A percentile compares a stretch with the other conserved stretches of the same genome.
These are phyloP conservation scores for Tetrahymena malaccensis DNA, from an alignment of 73 alveolate species.

Conservation along the genomic window DNA sequence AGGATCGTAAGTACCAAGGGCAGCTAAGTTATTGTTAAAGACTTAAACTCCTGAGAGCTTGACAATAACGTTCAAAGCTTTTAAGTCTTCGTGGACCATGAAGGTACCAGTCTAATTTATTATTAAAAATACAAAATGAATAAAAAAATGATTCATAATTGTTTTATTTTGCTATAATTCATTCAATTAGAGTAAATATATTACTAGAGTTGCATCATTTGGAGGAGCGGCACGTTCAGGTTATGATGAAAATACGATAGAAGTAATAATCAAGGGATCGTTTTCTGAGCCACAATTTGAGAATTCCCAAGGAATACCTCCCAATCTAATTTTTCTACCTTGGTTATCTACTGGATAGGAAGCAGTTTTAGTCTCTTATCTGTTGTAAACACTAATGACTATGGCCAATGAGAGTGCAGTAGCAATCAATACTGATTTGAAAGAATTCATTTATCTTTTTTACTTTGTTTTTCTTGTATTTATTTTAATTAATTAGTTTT, in stretches of 20 bases:
- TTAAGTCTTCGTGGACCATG: neutral
- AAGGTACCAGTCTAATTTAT: neutral
- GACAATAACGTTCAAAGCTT: neutral
- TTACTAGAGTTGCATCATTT: neutral
- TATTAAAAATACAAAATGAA: neutral
- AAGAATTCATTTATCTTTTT: neutral
- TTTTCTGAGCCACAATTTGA: neutral
- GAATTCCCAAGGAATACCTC: neutral
- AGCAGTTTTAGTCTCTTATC: neutral
- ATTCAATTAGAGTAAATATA: neutral
- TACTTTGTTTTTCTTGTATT: neutral
- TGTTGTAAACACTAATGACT: neutral
- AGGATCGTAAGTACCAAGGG: neutral
- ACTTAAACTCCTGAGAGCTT: neutral
- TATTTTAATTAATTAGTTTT: neutral
- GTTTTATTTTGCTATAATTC: neutral
- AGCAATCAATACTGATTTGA: neutral
- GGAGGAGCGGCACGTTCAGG: slow-evolving; percentile 1
- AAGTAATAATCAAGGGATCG: neutral
- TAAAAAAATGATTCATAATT: neutral
- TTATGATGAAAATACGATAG: neutral
- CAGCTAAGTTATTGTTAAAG: neutral
- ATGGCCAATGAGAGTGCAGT: neutral
- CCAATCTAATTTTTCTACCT: neutral
- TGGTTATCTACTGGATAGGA: neutral